Evolutionary conservation across 2,329 filamentous ascomycete species (phyloP).

Genomic region (Neoscytalidium dimidiatum): DNA sequence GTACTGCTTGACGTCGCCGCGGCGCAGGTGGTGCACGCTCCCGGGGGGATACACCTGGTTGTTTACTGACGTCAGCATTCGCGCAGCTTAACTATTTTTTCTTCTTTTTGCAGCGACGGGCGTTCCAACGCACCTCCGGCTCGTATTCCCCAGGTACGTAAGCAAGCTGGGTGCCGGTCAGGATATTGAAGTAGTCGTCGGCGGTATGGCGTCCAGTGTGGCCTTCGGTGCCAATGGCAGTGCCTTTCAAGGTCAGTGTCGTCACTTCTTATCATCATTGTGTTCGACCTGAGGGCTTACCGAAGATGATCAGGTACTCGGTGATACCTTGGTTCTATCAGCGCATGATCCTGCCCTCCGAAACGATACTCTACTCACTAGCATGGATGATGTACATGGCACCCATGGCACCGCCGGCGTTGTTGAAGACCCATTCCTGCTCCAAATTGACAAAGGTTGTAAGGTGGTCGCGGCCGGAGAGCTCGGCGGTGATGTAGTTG

Average conservation of each 20-base stretch:
- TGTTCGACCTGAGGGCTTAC: not conserved
- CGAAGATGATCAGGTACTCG: conserved; percentile 89
- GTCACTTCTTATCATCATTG: not conserved
- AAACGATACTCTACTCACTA: conserved; percentile 53
- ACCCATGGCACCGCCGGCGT: conserved; percentile 88
- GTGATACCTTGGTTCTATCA: conserved; percentile 62
- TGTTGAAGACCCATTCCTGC: conserved; percentile 90
- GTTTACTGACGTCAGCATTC: not conserved
- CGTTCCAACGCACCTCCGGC: conserved; percentile 50
- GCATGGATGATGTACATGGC: conserved; percentile 89
- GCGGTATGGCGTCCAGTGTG: conserved; percentile 87
- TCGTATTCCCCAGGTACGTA: conserved; percentile 69
- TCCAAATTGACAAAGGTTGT: conserved; percentile 62
- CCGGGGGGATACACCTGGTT: conserved; percentile 63
- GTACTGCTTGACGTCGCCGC: conserved; percentile 79
- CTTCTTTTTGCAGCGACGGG: not conserved
- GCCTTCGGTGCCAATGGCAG: conserved; percentile 80
- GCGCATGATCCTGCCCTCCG: not conserved
- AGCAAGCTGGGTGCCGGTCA: conserved; percentile 74
- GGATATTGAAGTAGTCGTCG: conserved; percentile 93
- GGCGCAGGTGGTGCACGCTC: conserved; percentile 68
- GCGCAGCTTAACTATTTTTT: not conserved
- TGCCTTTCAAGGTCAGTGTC: conserved; percentile 45
- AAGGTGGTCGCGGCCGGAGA: conserved; percentile 43
- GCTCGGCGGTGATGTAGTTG: conserved; percentile 67